Base-by-base conservation (phyloP, 345 rosid species). In the Brassica carinata region DNA sequence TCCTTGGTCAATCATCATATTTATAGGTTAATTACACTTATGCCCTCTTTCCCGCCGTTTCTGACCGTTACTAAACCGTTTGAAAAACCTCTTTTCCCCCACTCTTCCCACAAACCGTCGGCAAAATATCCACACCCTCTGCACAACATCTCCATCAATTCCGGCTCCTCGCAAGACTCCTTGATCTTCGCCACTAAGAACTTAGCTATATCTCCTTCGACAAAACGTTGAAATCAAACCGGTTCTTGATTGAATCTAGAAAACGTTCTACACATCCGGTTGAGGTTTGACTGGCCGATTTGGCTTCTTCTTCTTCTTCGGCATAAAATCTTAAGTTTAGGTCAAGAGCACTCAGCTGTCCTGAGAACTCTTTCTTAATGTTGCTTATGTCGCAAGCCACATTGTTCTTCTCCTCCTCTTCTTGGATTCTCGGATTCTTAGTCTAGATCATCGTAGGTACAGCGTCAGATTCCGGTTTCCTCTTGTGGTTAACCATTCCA, bases 241-340 rank as follows among this genome's bases (percentile, higher is more conserved):
- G 86, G 77, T 88, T 86, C 76, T 86, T 73, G 77, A 94, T 89
- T 33, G 73, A 69, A 15, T 88, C 89, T 3, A 87, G 84, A 73
- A 94, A 82, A 17, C 51, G 10, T 75, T 69, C 68, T 9, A 2
- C 14, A 43, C 3, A 43, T 11, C 51, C 5, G n/a, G 5, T 43
- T 43, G 51, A 43, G 51, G 11, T 43, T 77, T 74, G 36, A 66
- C 51, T 57, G 23, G 3, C 48, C 4, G 59, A 27, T 63, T 62
- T 34, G 23, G 59, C 48, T 18, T 5, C 45, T 40, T 8, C 62
- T 57, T 27, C 82, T 67, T 84, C 89, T 0, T 85, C 89, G 3
- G 75, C 87, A n/a, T n/a, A n/a, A n/a, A n/a, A n/a, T n/a, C n/a
- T 86, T 77, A 88, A 76, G 87, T 94, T 94, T 5, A 94, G 91